Percentiles rank a stretch among this genome's conserved stretches.
Conservation (phyloP, 1,139 yeast genomes). For the Candida albicans region DNA sequence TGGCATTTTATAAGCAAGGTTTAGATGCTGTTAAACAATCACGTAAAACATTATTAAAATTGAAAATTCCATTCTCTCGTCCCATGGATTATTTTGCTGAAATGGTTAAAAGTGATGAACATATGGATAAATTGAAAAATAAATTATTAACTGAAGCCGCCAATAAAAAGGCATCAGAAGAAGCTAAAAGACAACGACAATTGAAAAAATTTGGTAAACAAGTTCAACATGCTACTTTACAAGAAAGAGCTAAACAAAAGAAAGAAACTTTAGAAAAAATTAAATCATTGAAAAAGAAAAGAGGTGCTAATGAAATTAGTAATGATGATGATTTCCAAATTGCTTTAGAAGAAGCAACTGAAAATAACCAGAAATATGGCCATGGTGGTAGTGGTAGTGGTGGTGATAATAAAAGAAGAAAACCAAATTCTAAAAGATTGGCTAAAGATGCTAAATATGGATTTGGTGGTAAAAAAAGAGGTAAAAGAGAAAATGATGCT, state of each 20-base stretch:
- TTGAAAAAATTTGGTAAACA: constrained; percentile 97
- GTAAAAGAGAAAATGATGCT: constrained; percentile 71
- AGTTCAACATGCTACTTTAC: constrained; percentile 91
- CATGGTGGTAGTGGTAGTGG: too few species aligned
- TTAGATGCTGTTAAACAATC: constrained; percentile 79
- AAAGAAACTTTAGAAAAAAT: constrained; percentile 87
- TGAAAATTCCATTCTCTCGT: constrained; percentile 84
- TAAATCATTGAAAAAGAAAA: constrained; percentile 83
- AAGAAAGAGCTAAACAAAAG: constrained; percentile 93
- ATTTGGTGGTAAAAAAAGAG: constrained; percentile 75
- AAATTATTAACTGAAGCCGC: constrained; percentile 85
- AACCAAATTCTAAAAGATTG: constrained; percentile 59
- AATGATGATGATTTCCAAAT: constrained; percentile 63
- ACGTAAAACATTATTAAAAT: constrained; percentile 59
- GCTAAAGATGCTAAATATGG: constrained; percentile 70
- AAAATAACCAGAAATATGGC: too few species aligned
- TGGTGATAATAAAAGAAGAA: constrained; percentile 42
- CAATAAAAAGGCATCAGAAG: constrained; percentile 88
- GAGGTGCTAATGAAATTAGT: constrained; percentile 71
- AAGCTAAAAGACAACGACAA: constrained; percentile 90
- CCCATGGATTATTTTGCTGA: constrained; percentile 97
- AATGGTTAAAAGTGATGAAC: constrained; percentile 97
- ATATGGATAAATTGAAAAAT: constrained; percentile 89
- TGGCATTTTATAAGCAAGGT: constrained; percentile 85
- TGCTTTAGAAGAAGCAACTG: constrained; percentile 89